These are phyloP conservation scores for Pythium insidiosum DNA, from an alignment of 352 stramenopile genomes.

Conservation along the genomic window DNA sequence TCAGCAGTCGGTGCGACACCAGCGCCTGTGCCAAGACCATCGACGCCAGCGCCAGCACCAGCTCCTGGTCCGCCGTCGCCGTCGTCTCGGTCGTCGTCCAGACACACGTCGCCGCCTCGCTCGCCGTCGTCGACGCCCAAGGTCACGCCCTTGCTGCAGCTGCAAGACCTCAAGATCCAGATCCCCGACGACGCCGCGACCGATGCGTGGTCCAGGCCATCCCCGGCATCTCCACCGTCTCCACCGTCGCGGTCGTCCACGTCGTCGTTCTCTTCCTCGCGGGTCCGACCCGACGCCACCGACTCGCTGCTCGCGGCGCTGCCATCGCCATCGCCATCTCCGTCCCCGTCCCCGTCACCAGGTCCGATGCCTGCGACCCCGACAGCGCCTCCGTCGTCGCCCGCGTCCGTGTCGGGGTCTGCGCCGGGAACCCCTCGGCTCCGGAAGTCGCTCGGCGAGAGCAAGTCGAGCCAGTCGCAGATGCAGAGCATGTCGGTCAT, in stretches of 20 bases:
- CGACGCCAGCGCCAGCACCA: no score
- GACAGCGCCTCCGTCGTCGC: conserved; percentile 4
- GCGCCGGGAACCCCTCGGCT: neutral
- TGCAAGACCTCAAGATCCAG: conserved; percentile 6
- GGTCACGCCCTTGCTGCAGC: conserved; percentile 9
- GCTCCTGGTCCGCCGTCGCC: neutral
- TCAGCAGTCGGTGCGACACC: no score
- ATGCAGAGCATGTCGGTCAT: conserved; percentile 32
- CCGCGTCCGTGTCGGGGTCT: neutral
- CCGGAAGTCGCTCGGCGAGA: neutral
- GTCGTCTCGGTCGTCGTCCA: neutral
- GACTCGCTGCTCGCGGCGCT: neutral
- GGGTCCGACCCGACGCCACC: no score
- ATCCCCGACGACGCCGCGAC: neutral
- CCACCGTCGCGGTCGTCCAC: no score
- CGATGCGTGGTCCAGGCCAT: no score
- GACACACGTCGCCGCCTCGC: no score
- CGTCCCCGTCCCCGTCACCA: neutral
- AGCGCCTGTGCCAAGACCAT: no score
- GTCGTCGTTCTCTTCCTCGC: no score
- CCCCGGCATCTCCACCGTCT: no score
- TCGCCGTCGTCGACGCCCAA: neutral
- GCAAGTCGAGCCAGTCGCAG: conserved; percentile 24
- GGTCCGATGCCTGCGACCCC: no score
- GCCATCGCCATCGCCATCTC: neutral